Percentiles rank a stretch among this genome's conserved stretches.
Evolutionary conservation across 83 land plant species (phyloP).

Genomic region (Thuja plicata): DNA sequence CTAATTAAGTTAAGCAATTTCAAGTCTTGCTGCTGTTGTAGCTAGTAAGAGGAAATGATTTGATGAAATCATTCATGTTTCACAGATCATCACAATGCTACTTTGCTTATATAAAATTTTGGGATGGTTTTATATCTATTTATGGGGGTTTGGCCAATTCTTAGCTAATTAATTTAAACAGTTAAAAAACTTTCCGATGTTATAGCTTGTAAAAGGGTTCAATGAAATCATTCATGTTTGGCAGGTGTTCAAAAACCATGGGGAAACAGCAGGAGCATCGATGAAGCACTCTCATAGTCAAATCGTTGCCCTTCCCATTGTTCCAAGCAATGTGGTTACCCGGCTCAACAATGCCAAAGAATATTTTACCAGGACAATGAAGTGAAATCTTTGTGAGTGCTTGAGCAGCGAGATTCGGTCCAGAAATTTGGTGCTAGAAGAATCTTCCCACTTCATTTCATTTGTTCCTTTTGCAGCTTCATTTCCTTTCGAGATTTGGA

Average conservation of each 20-base stretch:
- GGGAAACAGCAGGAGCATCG: conserved; percentile 95
- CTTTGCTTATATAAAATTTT: no score
- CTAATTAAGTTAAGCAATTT: not conserved
- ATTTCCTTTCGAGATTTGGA: conserved; percentile 92
- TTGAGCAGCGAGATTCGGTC: conserved; percentile 24
- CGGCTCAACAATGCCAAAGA: conserved; percentile 55
- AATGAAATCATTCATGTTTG: not conserved
- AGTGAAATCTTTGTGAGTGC: conserved; percentile 66
- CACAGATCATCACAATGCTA: conserved; percentile 35
- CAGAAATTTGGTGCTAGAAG: conserved; percentile 52
- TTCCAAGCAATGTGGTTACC: conserved; percentile 56
- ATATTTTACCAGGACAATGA: conserved; percentile 42
- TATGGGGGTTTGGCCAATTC: not conserved
- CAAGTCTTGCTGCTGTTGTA: not conserved
- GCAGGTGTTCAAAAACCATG: conserved; percentile 92
- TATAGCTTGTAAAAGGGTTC: not conserved
- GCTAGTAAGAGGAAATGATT: not conserved
- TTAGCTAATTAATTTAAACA: not conserved
- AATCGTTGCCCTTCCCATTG: conserved; percentile 77
- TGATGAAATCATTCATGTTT: not conserved
- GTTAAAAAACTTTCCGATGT: not conserved
- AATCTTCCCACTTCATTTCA: conserved; percentile 52
- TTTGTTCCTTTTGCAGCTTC: conserved; percentile 82
- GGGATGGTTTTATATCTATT: not conserved
- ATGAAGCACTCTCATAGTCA: conserved; percentile 97